Evolutionary conservation across 805 yeast species (phyloP).

Genomic region (Tetrapisispora nanseiensis): DNA sequence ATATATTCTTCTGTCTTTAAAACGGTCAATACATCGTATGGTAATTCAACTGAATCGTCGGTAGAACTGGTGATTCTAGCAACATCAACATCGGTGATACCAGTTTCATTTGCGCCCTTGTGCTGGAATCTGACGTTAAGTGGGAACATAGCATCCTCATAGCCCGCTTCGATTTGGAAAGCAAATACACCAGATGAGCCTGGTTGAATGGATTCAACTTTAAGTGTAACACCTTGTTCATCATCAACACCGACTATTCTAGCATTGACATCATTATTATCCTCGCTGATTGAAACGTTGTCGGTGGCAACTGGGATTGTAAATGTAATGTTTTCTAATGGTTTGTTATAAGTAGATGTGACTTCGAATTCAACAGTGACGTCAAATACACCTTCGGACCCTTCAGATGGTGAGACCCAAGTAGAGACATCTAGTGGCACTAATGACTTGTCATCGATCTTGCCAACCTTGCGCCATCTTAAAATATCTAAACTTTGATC

Average conservation of each 20-base stretch:
- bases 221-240: constrained; percentile 56
- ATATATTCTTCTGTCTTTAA: constrained; percentile 50
- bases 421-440: constrained; percentile 70
- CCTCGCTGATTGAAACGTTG: constrained; percentile 42
- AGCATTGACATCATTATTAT: constrained; percentile 41
- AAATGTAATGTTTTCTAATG: constrained; percentile 43
- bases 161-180: constrained; percentile 60
- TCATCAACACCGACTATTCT: constrained; percentile 49
- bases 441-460: constrained; percentile 42
- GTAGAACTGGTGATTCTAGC: constrained; percentile 43
- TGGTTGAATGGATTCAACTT: constrained; percentile 43
- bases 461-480: constrained; percentile 78
- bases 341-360: constrained; percentile 35
- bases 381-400: constrained; percentile 45
- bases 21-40: constrained; percentile 56
- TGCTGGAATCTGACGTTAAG: constrained; percentile 57
- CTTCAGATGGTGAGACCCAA: constrained; percentile 65
- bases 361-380: constrained; percentile 87
- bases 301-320: constrained; percentile 57
- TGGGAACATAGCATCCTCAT: constrained; percentile 85
- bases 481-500: constrained; percentile 85
- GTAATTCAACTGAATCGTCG: constrained; percentile 47
- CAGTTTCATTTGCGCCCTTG: constrained; percentile 34
- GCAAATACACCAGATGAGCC: constrained; percentile 67
- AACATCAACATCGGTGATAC: constrained; percentile 56